phyloP scores from a whole-genome alignment of 192 early-diverging fungal species.

The Coemansia sp. region DNA sequence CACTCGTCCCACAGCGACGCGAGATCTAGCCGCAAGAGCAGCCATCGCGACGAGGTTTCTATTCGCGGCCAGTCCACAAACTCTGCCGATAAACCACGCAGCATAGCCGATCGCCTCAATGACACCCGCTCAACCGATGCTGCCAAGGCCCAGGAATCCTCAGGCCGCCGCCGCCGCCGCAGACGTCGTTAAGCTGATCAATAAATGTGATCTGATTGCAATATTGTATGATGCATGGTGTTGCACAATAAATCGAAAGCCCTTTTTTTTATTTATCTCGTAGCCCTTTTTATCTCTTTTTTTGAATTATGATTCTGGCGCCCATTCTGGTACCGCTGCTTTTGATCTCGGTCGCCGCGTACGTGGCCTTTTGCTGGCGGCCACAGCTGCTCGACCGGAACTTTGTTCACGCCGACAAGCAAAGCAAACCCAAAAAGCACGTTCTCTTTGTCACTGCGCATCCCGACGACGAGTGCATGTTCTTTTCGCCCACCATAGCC shows the following conservation, averaged over 20 bases:
- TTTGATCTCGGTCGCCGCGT: conserved; percentile 21
- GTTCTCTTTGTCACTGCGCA: conserved; percentile 78
- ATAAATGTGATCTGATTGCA: conserved; percentile 60
- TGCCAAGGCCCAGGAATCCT: background rate
- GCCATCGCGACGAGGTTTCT: background rate
- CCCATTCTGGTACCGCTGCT: conserved; percentile 36
- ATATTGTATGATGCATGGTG: conserved; percentile 42
- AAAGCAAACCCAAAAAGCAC: conserved; percentile 34
- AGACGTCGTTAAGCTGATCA: conserved; percentile 13
- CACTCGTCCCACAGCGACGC: conserved; percentile 7
- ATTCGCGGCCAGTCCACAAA: conserved; percentile 30
- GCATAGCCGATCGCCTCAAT: conserved; percentile 29
- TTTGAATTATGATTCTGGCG: conserved; percentile 34
- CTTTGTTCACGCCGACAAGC: conserved; percentile 37
- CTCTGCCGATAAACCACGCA: conserved; percentile 13
- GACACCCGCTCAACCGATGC: conserved; percentile 19
- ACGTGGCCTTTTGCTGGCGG: conserved; percentile 28
- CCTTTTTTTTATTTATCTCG: conserved; percentile 8
- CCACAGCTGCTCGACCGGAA: conserved; percentile 35
- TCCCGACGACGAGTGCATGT: conserved; percentile 99
- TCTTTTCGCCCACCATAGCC: conserved; percentile 82
- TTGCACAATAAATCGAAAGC: conserved; percentile 5
- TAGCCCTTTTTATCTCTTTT: conserved; percentile 20
- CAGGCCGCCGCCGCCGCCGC: conserved; percentile 15
- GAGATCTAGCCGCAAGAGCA: conserved; percentile 4